Conservation (phyloP, 2,329 filamentous ascomycete genomes). For the Aureobasidium sp. region DNA sequence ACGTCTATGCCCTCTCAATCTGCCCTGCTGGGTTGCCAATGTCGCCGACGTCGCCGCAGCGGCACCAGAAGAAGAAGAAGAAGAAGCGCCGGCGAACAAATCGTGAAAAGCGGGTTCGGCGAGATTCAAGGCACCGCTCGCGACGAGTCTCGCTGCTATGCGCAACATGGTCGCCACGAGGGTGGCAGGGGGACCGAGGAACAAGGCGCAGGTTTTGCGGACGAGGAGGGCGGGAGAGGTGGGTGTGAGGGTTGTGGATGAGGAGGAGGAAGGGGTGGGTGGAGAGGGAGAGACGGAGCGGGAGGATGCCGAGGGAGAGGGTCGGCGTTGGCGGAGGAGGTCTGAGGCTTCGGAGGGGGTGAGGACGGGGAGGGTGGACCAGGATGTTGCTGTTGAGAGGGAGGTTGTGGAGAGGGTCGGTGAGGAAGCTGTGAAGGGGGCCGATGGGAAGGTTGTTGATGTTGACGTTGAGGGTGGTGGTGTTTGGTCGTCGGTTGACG, state of each 20-base stretch:
- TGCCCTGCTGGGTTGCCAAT: too few species aligned
- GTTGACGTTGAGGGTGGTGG: neutral
- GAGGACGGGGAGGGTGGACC: conserved; percentile 14
- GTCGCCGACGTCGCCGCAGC: neutral
- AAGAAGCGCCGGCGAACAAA: neutral
- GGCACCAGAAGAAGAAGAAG: neutral
- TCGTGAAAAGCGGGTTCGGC: conserved; percentile 13
- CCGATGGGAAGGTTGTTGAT: neutral
- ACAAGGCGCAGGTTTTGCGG: conserved; percentile 67
- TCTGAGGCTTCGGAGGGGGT: conserved; percentile 12
- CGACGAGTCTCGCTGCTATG: conserved; percentile 74
- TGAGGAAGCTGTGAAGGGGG: conserved; percentile 3
- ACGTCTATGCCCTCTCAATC: conserved; percentile 4
- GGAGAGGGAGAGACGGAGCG: neutral
- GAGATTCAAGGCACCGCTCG: conserved; percentile 36
- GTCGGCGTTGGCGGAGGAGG: conserved; percentile 7
- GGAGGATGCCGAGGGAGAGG: neutral
- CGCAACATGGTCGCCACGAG: conserved; percentile 72
- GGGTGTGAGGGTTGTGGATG: neutral
- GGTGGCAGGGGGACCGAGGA: conserved; percentile 73
- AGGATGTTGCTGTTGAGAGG: conserved; percentile 7
- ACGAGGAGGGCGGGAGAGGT: conserved; percentile 47
- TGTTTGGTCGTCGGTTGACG: neutral
- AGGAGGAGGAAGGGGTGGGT: neutral
- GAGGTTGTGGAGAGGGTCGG: conserved; percentile 11